These are phyloP conservation scores for Guadua angustifolia DNA, from an alignment of 176 grass and related monocot genomes.

Conservation along the genomic window DNA sequence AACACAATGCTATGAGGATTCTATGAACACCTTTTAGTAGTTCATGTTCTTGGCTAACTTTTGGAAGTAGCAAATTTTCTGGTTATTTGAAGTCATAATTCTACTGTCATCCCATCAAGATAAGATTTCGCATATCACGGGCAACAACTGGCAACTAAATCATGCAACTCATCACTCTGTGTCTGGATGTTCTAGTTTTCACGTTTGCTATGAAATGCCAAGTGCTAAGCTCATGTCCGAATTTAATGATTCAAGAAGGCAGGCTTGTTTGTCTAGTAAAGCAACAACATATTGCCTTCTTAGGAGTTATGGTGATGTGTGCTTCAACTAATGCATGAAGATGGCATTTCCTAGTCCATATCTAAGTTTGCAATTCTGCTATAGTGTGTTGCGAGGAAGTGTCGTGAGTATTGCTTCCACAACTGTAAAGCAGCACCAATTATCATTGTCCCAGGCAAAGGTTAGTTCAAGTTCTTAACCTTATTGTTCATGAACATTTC, in stretches of 20 bases:
- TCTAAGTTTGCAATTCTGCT: constrained; percentile 47
- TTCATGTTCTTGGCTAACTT: constrained; percentile 26
- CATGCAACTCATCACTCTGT: neutral
- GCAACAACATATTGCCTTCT: neutral
- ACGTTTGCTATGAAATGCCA: constrained; percentile 22
- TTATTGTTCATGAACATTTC: constrained; percentile 29
- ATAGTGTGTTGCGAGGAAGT: constrained; percentile 84
- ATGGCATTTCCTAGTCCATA: constrained; percentile 39
- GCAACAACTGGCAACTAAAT: constrained; percentile 25
- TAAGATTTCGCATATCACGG: constrained; percentile 19
- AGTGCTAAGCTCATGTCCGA: constrained; percentile 13
- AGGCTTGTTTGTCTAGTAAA: constrained; percentile 10
- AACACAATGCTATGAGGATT: neutral
- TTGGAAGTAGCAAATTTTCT: constrained; percentile 16
- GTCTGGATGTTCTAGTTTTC: neutral
- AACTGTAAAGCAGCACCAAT: constrained; percentile 90
- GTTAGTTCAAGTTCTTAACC: constrained; percentile 48
- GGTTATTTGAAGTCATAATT: neutral
- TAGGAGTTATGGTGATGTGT: constrained; percentile 1
- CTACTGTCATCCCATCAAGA: neutral
- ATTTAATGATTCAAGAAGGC: constrained; percentile 26
- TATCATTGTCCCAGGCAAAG: constrained; percentile 92
- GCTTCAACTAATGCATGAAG: constrained; percentile 35
- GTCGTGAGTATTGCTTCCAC: constrained; percentile 83
- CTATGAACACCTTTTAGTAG: neutral